Conservation (phyloP, 768 basidiomycete genomes). For the Kondoa malvinella region DNA sequence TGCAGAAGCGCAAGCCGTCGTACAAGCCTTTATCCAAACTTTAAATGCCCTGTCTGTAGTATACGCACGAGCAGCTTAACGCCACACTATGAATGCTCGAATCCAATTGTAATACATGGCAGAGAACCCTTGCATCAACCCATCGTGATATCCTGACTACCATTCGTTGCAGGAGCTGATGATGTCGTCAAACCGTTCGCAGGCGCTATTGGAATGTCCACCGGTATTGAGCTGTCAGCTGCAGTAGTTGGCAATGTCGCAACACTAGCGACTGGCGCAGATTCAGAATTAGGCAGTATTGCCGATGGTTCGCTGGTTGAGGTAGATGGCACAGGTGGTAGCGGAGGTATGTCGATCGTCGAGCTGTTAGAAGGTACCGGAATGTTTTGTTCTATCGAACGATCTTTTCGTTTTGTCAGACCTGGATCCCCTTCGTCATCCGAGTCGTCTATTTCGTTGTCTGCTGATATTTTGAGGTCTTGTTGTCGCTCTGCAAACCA, state of each 20-base stretch:
- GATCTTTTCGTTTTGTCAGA: not conserved
- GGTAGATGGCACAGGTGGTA: too few species aligned
- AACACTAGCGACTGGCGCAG: not conserved
- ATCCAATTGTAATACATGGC: too few species aligned
- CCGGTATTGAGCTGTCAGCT: not conserved
- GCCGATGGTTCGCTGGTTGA: not conserved
- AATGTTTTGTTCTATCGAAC: slow-evolving; percentile 13
- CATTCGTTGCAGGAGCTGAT: not conserved
- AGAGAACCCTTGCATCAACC: not conserved
- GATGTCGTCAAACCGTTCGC: not conserved
- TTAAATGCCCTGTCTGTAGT: not conserved
- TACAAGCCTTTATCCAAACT: not conserved
- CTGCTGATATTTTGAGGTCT: slow-evolving; percentile 27
- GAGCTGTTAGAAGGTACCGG: too few species aligned
- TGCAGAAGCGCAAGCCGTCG: not conserved
- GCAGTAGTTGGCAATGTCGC: not conserved
- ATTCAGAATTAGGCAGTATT: not conserved
- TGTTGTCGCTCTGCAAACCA: not conserved
- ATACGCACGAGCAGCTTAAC: too few species aligned
- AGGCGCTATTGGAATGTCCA: not conserved
- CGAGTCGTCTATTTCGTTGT: slow-evolving; percentile 85
- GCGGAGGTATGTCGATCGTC: too few species aligned
- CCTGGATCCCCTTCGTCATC: slow-evolving; percentile 69
- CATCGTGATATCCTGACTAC: not conserved
- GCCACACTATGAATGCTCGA: too few species aligned